Percentiles rank a stretch among this genome's conserved stretches.
Conservation (phyloP, 2,329 filamentous ascomycete genomes). For the Aspergillus intermedius region DNA sequence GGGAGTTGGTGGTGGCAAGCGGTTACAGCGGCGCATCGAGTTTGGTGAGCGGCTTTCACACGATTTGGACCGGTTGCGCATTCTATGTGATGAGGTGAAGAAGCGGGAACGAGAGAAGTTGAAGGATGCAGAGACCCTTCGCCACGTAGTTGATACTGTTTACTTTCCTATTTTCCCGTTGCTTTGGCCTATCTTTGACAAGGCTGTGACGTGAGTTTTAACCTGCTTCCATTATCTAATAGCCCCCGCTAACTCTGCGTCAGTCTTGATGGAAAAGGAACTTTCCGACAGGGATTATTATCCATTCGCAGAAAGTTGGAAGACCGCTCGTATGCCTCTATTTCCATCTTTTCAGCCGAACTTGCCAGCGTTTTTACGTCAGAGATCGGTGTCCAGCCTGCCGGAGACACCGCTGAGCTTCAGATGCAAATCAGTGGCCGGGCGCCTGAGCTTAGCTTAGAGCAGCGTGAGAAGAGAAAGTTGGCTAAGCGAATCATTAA, state of each 20-base stretch:
- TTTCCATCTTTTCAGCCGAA: conserved; percentile 55
- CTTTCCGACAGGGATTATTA: conserved; percentile 51
- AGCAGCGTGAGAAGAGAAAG: conserved; percentile 74
- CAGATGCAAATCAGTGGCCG: conserved; percentile 47
- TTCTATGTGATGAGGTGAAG: conserved; percentile 64
- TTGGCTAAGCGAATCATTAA: conserved; percentile 87
- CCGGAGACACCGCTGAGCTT: conserved; percentile 39
- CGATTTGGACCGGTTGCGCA: conserved; percentile 70
- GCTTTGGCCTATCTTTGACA: conserved; percentile 70
- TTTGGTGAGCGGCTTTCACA: conserved; percentile 62
- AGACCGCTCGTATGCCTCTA: conserved; percentile 54
- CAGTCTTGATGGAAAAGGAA: conserved; percentile 46
- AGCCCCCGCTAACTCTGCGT: conserved; percentile 11
- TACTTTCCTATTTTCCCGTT: conserved; percentile 84
- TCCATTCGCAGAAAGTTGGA: conserved; percentile 48
- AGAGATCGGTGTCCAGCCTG: conserved; percentile 45
- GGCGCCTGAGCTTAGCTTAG: conserved; percentile 43
- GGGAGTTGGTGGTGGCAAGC: conserved; percentile 73
- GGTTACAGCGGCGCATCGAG: conserved; percentile 74
- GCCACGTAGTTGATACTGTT: conserved; percentile 74
- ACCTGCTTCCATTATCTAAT: neutral
- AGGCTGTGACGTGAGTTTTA: conserved; percentile 67
- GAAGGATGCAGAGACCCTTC: conserved; percentile 67
- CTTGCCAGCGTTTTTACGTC: conserved; percentile 51
- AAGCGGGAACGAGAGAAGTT: conserved; percentile 72